phyloP scores from a whole-genome alignment of 306 rosid genomes.

The Morella rubra region DNA sequence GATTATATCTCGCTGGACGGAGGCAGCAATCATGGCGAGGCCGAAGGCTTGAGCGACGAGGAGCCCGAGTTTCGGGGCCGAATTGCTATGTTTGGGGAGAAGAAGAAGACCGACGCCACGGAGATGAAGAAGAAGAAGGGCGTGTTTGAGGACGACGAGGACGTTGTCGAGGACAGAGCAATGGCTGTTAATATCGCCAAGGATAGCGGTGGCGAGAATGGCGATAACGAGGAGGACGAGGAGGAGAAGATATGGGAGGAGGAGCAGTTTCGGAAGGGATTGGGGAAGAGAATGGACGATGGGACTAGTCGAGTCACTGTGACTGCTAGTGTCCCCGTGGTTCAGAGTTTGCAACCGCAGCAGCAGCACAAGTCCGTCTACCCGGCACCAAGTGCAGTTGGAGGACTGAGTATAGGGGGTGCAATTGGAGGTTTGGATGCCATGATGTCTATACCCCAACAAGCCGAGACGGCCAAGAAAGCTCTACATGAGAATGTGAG shows the following conservation, averaged over 20 bases:
- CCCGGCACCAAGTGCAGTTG: constrained; percentile 38
- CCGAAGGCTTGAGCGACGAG: constrained; percentile 88
- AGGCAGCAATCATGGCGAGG: constrained; percentile 86
- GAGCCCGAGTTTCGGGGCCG: constrained; percentile 77
- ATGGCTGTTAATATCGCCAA: constrained; percentile 40
- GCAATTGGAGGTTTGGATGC: constrained; percentile 48
- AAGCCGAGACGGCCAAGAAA: constrained; percentile 61
- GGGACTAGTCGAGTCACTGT: constrained; percentile 53
- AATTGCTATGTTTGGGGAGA: constrained; percentile 82
- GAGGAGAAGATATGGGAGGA: constrained; percentile 95
- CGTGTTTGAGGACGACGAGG: constrained; percentile 78
- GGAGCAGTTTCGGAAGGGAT: constrained; percentile 89
- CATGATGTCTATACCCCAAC: constrained; percentile 56
- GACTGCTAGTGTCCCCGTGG: constrained; percentile 41
- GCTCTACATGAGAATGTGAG: constrained; percentile 65
- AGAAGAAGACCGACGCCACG: constrained; percentile 40
- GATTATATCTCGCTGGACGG: constrained; percentile 84
- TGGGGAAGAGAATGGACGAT: constrained; percentile 94
- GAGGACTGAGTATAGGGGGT: constrained; percentile 64
- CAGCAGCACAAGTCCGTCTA: constrained; percentile 52
- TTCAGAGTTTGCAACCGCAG: constrained; percentile 52
- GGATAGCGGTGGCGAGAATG: constrained; percentile 14
- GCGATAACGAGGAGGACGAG: constrained; percentile 57
- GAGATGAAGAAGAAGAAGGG: constrained; percentile 67
- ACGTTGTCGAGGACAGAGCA: constrained; percentile 35